Base-by-base conservation (phyloP, 2,329 filamentous ascomycete genomes). In the Xylaria sp. region DNA sequence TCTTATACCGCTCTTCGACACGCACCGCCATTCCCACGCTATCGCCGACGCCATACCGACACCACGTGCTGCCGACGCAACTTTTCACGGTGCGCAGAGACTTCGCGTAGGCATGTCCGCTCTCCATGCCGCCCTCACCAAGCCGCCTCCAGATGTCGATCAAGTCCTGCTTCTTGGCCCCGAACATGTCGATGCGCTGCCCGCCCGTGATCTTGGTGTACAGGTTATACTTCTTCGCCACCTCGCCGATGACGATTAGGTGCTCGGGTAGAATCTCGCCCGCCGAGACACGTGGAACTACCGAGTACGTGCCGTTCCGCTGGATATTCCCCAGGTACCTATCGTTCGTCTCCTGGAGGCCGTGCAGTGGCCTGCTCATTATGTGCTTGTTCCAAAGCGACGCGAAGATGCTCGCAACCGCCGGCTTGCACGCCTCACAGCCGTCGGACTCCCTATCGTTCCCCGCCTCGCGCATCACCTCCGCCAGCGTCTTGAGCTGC, bases 181-280 rank as follows among this genome's bases (percentile, higher is more conserved):
- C 94, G 76, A 97, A 97, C 90, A 97, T 88, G 79, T 97, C 94
- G 76, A 97, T 97, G 64, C 94, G 89, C 80, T 97, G 94, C 1
- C 92, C 94, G 64, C 94, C 94, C 0, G 94, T 97, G 77, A 97
- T 97, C 81, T 97, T 97, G 76, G 90, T 93, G 81, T 97, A 97
- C 6, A 97, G 83, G 42, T 87, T 86, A 76, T 93, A 97, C 78
- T 95, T 91, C 82, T 92, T 92, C 0, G 93, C 94, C 0, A 97
- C 93, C 64, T 90, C 88, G 0, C 93, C 94, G 67, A 97, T 94
- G 65, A 90, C 87, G 55, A 97, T 91, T 60, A 97, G 86, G 78
- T 93, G 94, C 57, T 96, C 92, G 0, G 94, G 90, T 0, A 93
- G 96, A 76, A 97, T 96, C 79, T 97, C 94, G 68, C 94, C 94